A percentile compares a stretch with the other conserved stretches of the same genome.
These are phyloP conservation scores for Cytospora paraplurivora DNA, from an alignment of 2,329 filamentous ascomycete species.

Conservation along the genomic window DNA sequence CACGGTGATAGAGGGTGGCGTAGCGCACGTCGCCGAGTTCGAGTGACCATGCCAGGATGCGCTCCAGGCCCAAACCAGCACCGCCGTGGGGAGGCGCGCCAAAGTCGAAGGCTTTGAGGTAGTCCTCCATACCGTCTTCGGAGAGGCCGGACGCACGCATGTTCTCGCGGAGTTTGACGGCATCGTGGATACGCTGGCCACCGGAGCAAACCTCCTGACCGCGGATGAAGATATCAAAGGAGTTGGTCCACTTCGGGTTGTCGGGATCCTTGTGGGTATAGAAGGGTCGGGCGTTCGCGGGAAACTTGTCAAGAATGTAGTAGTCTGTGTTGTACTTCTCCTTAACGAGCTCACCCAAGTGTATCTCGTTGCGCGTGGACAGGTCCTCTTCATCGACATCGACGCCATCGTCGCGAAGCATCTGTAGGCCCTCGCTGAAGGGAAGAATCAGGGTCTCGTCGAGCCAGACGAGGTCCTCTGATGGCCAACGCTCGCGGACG, in stretches of 20 bases:
- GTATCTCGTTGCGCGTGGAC: constrained; percentile 82
- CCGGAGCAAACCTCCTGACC: constrained; percentile 92
- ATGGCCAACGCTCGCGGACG: constrained; percentile 82
- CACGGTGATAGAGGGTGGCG: constrained; percentile 82
- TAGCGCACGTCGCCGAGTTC: constrained; percentile 88
- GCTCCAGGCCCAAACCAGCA: constrained; percentile 86
- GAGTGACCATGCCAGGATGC: constrained; percentile 82
- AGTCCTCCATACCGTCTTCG: constrained; percentile 84
- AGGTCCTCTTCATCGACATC: constrained; percentile 74
- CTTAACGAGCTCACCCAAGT: constrained; percentile 80
- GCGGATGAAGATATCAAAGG: constrained; percentile 92
- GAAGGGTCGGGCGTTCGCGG: constrained; percentile 79
- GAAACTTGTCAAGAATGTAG: constrained; percentile 94
- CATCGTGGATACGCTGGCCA: constrained; percentile 89
- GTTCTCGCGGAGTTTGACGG: constrained; percentile 70
- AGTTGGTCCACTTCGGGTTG: constrained; percentile 77
- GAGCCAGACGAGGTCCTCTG: constrained; percentile 82
- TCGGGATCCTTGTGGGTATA: constrained; percentile 84
- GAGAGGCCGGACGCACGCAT: constrained; percentile 77
- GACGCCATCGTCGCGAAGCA: constrained; percentile 82
- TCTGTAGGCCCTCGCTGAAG: constrained; percentile 76
- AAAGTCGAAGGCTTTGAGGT: constrained; percentile 84
- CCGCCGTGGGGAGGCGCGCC: constrained; percentile 88
- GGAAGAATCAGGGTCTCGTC: constrained; percentile 81
- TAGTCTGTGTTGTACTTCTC: constrained; percentile 88